Conservation (phyloP, 2,329 filamentous ascomycete species). For the Nigrograna mackinnonii region DNA sequence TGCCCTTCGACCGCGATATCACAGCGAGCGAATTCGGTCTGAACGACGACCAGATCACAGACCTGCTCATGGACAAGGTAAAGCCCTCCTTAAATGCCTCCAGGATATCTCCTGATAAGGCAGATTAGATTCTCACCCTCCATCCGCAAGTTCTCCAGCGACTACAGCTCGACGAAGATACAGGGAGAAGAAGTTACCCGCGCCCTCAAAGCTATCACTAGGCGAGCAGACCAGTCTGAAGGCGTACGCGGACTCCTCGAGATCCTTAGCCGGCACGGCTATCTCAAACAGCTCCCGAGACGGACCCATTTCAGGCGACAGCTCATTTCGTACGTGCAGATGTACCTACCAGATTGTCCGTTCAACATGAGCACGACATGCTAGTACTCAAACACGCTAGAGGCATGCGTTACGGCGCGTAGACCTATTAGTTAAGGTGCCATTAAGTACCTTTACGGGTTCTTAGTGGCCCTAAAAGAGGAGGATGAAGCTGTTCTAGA, state of each 20-base stretch:
- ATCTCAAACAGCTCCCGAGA: neutral
- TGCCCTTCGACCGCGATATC: too few species aligned
- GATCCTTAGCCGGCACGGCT: neutral
- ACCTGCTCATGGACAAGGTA: neutral
- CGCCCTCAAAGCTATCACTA: neutral
- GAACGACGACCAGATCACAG: too few species aligned
- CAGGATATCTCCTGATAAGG: neutral
- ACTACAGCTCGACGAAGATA: neutral
- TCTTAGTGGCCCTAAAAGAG: neutral
- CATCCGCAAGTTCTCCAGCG: neutral
- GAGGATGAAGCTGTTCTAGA: neutral
- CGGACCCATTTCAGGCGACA: neutral
- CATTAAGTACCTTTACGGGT: neutral
- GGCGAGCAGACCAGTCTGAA: neutral
- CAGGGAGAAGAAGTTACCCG: neutral
- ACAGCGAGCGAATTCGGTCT: neutral
- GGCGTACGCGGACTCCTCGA: neutral
- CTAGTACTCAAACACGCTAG: neutral
- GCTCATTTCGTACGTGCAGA: neutral
- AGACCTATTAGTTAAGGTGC: neutral
- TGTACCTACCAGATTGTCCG: neutral
- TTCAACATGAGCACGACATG: neutral
- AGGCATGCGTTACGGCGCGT: neutral
- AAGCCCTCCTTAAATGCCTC: neutral
- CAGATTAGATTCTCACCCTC: conserved; percentile 1